Evolutionary conservation across 192 early-diverging fungal species (phyloP), one percentile per base, ranked within the genome.

Genomic region (Umbelopsis vinacea): DNA sequence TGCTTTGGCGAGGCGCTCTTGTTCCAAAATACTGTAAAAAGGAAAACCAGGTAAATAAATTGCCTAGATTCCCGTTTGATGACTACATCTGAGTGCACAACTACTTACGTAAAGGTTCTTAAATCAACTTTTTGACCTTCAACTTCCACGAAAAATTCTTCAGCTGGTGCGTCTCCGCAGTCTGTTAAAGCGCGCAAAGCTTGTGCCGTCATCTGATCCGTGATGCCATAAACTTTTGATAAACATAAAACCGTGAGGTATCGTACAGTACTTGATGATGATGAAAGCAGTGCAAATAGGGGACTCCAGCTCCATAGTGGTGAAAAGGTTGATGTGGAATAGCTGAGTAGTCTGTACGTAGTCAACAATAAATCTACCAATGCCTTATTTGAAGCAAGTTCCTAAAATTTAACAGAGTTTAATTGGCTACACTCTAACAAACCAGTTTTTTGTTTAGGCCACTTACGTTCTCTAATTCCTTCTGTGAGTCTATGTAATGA

Each of bases 231-330:
- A 6, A 85, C 84, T 45, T 78, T 79, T 54, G 76, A 72, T 24
- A 86, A 71, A 60, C 85, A 86, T 12, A 76, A 73, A 24, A 85
- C 71, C 5, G 79, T 50, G 26, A 84, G 74, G 54, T 84, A 86
- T 35, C 83, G 84, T 67, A 84, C 52, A 35, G 71, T 63, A 3
- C 35, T 15, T 77, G 75, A 73, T 84, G 71, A 33, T 74, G 76
- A 73, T 74, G 52, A 63, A 15, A 88, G 55, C 26, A 86, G 70
- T 74, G 76, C 73, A 69, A 83, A 84, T 8, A 88, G 37, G 3
- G 85, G 77, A 14, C 79, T 80, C 85, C 85, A 86, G 67, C 86
- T 82, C 87, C 87, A 88, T n/a, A 88, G 53, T 22, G 73, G 54
- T 11, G 52, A 54, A 74, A 88, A 88, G 15, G 81, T 88, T 19